Percentiles rank a stretch among this genome's conserved stretches.
Evolutionary conservation across 495 filamentous ascomycete species (phyloP).

Genomic region (Xylaria palmicola): DNA sequence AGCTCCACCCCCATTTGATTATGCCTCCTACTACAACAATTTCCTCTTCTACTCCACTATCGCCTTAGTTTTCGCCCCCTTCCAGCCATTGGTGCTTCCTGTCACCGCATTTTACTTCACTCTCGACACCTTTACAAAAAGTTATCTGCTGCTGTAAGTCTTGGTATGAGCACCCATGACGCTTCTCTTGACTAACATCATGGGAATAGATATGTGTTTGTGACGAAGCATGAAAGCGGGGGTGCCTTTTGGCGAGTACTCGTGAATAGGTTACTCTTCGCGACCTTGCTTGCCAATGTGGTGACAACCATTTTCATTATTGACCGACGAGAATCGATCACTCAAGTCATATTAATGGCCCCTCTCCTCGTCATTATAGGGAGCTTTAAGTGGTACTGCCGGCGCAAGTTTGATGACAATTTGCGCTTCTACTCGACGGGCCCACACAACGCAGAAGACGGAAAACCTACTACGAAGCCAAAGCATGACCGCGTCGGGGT

Average conservation of each 20-base stretch:
- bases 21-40: conserved; percentile 79
- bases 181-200: not conserved
- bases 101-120: conserved; percentile 76
- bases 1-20: conserved; percentile 76
- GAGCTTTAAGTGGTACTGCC: conserved; percentile 75
- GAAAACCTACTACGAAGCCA: conserved; percentile 10
- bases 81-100: conserved; percentile 74
- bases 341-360: conserved; percentile 53
- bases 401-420: conserved; percentile 61
- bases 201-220: conserved; percentile 41
- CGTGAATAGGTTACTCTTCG: conserved; percentile 77
- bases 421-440: conserved; percentile 62
- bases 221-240: conserved; percentile 80
- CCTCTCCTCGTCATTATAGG: conserved; percentile 68
- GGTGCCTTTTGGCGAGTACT: conserved; percentile 75
- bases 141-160: conserved; percentile 79
- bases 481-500: conserved; percentile 60
- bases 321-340: conserved; percentile 41
- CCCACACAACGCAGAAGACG: conserved; percentile 47
- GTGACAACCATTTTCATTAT: conserved; percentile 66
- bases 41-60: conserved; percentile 82
- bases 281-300: conserved; percentile 64
- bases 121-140: conserved; percentile 74
- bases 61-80: conserved; percentile 67
- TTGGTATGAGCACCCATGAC: not conserved